phyloP scores from a whole-genome alignment of 1,139 yeast genomes.

The Suhomyces bribrorum region DNA sequence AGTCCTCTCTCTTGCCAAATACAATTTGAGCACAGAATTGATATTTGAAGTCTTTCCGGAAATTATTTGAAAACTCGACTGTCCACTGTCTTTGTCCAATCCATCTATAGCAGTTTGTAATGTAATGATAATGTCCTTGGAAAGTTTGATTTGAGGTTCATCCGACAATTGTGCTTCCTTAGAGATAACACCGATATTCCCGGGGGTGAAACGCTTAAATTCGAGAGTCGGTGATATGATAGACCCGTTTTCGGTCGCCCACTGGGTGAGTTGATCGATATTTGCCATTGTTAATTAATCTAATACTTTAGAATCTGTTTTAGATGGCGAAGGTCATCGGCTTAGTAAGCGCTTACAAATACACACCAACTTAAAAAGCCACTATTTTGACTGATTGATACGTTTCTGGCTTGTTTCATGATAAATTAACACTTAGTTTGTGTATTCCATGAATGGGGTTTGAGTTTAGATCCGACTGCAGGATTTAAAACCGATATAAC shows the following conservation, averaged over 20 bases:
- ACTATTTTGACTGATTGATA: too few species aligned
- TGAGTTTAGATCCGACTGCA: too few species aligned
- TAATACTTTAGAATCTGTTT: background rate
- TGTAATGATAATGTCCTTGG: slow-evolving; percentile 42
- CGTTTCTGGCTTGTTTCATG: too few species aligned
- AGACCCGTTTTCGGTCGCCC: slow-evolving; percentile 58
- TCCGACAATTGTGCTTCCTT: slow-evolving; percentile 9
- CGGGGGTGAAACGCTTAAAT: slow-evolving; percentile 24
- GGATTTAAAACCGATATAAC: too few species aligned
- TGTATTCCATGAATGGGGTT: too few species aligned
- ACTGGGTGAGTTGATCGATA: slow-evolving; percentile 32
- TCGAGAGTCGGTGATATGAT: slow-evolving; percentile 27
- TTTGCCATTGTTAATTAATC: background rate
- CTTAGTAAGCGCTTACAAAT: slow-evolving; percentile 2
- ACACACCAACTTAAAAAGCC: too few species aligned
- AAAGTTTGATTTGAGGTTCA: slow-evolving; percentile 29
- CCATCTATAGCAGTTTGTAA: slow-evolving; percentile 42
- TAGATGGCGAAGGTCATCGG: background rate
- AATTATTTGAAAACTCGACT: slow-evolving; percentile 20
- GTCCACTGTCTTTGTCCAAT: slow-evolving; percentile 1
- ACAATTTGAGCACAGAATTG: slow-evolving; percentile 50
- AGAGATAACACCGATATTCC: slow-evolving; percentile 45
- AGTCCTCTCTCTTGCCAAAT: slow-evolving; percentile 41
- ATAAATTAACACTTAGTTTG: too few species aligned
- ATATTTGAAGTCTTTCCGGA: slow-evolving; percentile 26